phyloP scores from a whole-genome alignment of 1,284 basidiomycete genomes.

The Pseudozyma tsukubaensis region DNA sequence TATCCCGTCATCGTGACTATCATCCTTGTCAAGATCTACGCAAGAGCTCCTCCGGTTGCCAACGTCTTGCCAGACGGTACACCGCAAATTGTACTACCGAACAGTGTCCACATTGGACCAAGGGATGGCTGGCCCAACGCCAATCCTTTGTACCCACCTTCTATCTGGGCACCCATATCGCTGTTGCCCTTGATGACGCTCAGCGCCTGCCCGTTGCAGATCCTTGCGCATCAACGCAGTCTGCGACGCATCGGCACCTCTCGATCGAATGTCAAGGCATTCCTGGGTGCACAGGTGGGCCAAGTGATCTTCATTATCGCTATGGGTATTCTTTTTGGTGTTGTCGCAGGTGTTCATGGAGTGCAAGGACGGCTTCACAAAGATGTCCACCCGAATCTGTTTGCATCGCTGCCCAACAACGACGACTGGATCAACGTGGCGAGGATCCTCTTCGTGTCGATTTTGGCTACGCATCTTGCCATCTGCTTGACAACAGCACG shows the following conservation, averaged over 20 bases:
- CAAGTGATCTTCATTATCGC: slow-evolving; percentile 57
- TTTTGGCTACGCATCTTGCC: slow-evolving; percentile 60
- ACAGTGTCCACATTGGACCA: neutral
- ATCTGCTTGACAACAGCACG: slow-evolving; percentile 63
- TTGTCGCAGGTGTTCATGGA: slow-evolving; percentile 57
- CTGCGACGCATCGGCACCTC: slow-evolving; percentile 57
- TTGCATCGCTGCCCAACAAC: slow-evolving; percentile 57
- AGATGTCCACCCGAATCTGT: slow-evolving; percentile 59
- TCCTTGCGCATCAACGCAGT: slow-evolving; percentile 64
- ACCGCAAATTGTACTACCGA: neutral
- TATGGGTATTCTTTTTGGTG: slow-evolving; percentile 51
- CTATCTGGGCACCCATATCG: slow-evolving; percentile 65
- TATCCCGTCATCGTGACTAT: slow-evolving; percentile 59
- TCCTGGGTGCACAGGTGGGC: slow-evolving; percentile 58
- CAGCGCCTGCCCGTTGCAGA: slow-evolving; percentile 63
- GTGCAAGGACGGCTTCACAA: slow-evolving; percentile 44
- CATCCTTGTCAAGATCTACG: slow-evolving; percentile 53
- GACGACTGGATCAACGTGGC: slow-evolving; percentile 59
- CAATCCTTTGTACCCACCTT: slow-evolving; percentile 51
- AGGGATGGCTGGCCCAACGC: slow-evolving; percentile 26
- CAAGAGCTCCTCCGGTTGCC: slow-evolving; percentile 12
- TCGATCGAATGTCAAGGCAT: slow-evolving; percentile 63
- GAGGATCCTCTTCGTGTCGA: slow-evolving; percentile 52
- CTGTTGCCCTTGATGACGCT: slow-evolving; percentile 64
- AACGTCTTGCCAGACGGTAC: neutral